phyloP scores from a whole-genome alignment of 371 early-diverging fungal species.

The Lichtheimia hyalospora region DNA sequence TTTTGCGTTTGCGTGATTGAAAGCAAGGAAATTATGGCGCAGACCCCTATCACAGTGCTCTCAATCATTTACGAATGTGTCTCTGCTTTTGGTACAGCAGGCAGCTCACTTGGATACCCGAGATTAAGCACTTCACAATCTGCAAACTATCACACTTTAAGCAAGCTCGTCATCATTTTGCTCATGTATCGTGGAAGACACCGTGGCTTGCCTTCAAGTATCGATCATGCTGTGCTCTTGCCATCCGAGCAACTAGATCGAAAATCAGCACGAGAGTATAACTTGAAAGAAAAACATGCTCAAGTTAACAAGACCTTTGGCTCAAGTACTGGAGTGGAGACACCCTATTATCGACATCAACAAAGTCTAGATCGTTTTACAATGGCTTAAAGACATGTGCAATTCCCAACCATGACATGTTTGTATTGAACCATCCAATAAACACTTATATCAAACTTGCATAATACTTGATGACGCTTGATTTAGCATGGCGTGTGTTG shows the following conservation, averaged over 20 bases:
- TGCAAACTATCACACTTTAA: conserved; percentile 13
- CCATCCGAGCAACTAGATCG: conserved; percentile 34
- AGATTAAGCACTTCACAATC: conserved; percentile 7
- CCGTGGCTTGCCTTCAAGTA: conserved; percentile 40
- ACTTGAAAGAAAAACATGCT: conserved; percentile 7
- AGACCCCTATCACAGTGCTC: conserved; percentile 15
- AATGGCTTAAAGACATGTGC: not conserved
- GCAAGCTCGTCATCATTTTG: conserved; percentile 15
- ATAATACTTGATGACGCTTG: too few species aligned
- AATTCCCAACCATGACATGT: not conserved
- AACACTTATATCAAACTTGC: not conserved
- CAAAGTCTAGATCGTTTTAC: not conserved
- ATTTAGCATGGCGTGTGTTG: too few species aligned
- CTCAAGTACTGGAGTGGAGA: not conserved
- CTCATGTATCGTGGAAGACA: conserved; percentile 25
- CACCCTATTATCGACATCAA: not conserved
- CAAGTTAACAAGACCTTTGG: not conserved
- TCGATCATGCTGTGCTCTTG: conserved; percentile 48
- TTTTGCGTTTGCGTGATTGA: conserved; percentile 16
- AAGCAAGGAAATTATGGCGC: conserved; percentile 12
- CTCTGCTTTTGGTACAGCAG: conserved; percentile 22
- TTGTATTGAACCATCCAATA: not conserved
- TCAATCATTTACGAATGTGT: conserved; percentile 20
- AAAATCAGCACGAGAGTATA: conserved; percentile 9
- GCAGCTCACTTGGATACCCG: conserved; percentile 19